Evolutionary conservation across 2,329 filamentous ascomycete genomes (phyloP).

Genomic region (Fusarium nematophilum): DNA sequence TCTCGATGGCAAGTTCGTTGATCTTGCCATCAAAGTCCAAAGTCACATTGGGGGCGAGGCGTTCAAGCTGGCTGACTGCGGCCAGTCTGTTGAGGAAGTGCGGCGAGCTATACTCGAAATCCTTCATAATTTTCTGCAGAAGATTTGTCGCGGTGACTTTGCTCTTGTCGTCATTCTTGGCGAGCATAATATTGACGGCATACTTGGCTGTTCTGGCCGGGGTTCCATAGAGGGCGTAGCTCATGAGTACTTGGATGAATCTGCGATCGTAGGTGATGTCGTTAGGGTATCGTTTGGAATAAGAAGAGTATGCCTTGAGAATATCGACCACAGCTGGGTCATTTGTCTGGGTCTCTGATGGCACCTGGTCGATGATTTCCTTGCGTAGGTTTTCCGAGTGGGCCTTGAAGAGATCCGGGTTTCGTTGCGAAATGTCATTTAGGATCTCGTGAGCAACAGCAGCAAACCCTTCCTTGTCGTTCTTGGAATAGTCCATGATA

Average conservation of each 20-base stretch:
- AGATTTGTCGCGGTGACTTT: conserved; percentile 88
- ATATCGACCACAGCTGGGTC: conserved; percentile 85
- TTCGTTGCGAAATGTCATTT: conserved; percentile 89
- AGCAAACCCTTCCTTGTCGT: conserved; percentile 82
- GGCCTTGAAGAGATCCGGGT: conserved; percentile 90
- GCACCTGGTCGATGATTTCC: conserved; percentile 83
- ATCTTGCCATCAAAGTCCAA: conserved; percentile 81
- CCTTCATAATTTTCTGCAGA: conserved; percentile 78
- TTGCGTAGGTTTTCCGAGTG: conserved; percentile 93
- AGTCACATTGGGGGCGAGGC: conserved; percentile 78
- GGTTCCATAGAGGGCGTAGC: conserved; percentile 84
- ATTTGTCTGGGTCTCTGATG: conserved; percentile 74
- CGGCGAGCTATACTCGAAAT: conserved; percentile 77
- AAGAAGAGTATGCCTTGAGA: conserved; percentile 92
- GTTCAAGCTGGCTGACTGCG: conserved; percentile 78
- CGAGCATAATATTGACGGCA: conserved; percentile 89
- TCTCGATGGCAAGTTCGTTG: conserved; percentile 78
- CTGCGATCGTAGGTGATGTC: conserved; percentile 86
- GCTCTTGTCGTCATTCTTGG: conserved; percentile 77
- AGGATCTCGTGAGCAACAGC: conserved; percentile 87
- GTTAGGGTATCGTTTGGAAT: conserved; percentile 84
- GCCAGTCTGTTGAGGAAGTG: conserved; percentile 82
- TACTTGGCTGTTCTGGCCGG: conserved; percentile 91
- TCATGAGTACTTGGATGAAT: conserved; percentile 83
- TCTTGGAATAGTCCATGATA: conserved; percentile 88